Base-by-base conservation (phyloP, 2,329 filamentous ascomycete genomes). In the Alternaria incomplexa region DNA sequence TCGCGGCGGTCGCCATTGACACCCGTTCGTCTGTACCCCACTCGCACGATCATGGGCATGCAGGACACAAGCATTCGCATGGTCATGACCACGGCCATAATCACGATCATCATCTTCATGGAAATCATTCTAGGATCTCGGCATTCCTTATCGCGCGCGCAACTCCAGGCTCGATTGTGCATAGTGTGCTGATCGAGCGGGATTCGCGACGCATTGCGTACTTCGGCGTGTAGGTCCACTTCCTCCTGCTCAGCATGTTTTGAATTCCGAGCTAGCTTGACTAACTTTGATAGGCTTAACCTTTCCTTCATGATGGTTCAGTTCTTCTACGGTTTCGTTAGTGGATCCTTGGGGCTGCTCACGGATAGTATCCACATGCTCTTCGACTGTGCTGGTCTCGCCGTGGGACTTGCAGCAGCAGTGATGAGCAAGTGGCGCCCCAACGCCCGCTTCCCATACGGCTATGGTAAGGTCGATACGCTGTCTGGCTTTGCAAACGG, bases 351-450 rank as follows among this genome's bases (percentile, higher is more conserved):
- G 6, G 96, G 96, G 3, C 85, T 99, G n/a, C 87, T 99, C 17
- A 97, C 93, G 70, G 96, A 99, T 80, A 98, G 94, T 74, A 96
- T 99, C 66, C 96, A 99, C 81, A 99, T 99, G 96, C 95, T 99
- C 75, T 98, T 99, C 73, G 96, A 99, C 81, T 99, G 96, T 71
- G 89, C 97, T 36, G 96, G 95, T 20, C 86, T 99, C 26, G 88
- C 92, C 2, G 93, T 99, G 36, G 96, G 96, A 11, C 85, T 99
- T 10, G 91, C 95, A 71, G 96, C 96, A 26, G 91, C 95, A 2
- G 93, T 99, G 6, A 93, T 97, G 84, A 96, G 93, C 81, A 98
- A 98, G 81, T 97, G 96, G 94, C 93, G 94, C 1, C 91, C 93
- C 1, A 97, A 91, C 77, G 86, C 91, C 62, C 86, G 90, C 20